Evolutionary conservation across 2,329 filamentous ascomycete species (phyloP).

Genomic region (Thelonectria discophora): DNA sequence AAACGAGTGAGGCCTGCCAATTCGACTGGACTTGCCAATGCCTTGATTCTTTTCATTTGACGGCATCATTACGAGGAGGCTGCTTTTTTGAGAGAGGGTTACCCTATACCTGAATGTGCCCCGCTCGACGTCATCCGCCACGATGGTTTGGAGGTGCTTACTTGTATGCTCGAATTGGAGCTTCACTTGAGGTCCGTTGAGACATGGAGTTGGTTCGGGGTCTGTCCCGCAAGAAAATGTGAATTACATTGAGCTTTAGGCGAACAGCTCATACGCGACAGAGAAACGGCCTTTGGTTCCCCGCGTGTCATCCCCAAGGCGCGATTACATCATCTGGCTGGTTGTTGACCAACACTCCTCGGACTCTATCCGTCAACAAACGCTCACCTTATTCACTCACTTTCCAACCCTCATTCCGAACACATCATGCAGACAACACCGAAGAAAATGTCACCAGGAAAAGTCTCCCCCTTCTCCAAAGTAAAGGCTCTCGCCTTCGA

Average conservation of each 20-base stretch:
- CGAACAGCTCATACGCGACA: no score
- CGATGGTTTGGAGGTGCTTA: no score
- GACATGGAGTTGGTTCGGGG: no score
- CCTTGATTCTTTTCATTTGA: not conserved
- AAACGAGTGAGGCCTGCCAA: not conserved
- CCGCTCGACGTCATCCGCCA: not conserved
- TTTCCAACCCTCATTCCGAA: not conserved
- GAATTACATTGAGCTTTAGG: no score
- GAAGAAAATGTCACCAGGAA: constrained; percentile 39
- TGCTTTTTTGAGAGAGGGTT: not conserved
- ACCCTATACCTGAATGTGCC: not conserved
- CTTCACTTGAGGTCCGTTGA: no score
- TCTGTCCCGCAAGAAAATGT: no score
- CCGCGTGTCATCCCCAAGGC: not conserved
- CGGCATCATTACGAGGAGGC: not conserved
- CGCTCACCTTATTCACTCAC: not conserved
- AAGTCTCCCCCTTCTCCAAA: constrained; percentile 39
- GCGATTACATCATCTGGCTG: not conserved
- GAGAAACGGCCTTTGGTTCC: not conserved
- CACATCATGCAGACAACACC: not conserved
- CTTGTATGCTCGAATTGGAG: no score
- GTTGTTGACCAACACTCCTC: not conserved
- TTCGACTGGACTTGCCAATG: not conserved
- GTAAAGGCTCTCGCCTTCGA: constrained; percentile 75
- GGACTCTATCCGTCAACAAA: not conserved